Conservation (phyloP, 2,329 filamentous ascomycete genomes). For the Thelonectria discophora region DNA sequence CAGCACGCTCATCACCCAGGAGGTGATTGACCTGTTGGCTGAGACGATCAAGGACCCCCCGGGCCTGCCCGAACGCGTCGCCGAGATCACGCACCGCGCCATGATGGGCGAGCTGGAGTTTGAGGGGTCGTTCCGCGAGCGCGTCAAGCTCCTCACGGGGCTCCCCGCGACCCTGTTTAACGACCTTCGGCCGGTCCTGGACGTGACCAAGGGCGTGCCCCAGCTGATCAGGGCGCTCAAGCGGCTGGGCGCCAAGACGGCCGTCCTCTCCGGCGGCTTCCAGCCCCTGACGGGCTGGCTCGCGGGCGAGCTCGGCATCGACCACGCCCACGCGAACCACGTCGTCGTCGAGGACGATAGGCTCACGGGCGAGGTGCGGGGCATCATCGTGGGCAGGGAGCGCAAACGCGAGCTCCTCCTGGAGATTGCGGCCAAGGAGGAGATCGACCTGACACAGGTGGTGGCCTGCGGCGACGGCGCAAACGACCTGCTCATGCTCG, state of each 20-base stretch:
- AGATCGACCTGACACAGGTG: conserved; percentile 70
- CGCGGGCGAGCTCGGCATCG: conserved; percentile 79
- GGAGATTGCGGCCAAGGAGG: conserved; percentile 74
- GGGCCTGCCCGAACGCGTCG: conserved; percentile 82
- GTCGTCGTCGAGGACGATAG: conserved; percentile 69
- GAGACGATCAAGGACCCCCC: conserved; percentile 73
- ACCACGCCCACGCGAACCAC: conserved; percentile 90
- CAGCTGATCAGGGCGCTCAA: conserved; percentile 79
- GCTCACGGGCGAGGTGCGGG: conserved; percentile 77
- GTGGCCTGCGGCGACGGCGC: conserved; percentile 84
- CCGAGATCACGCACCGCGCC: conserved; percentile 88
- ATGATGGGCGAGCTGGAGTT: conserved; percentile 98
- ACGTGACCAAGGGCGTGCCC: conserved; percentile 82
- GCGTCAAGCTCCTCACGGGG: conserved; percentile 82
- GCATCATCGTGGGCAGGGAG: conserved; percentile 78
- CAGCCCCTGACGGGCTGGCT: conserved; percentile 89
- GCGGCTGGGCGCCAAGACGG: conserved; percentile 83
- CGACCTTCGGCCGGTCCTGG: conserved; percentile 76
- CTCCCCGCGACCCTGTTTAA: conserved; percentile 82
- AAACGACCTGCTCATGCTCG: conserved; percentile 85
- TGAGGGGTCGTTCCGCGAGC: conserved; percentile 79
- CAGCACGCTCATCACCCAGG: conserved; percentile 94
- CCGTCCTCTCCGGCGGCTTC: conserved; percentile 93
- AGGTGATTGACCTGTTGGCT: conserved; percentile 96
- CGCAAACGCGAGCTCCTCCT: conserved; percentile 76